Evolutionary conservation across 139 green algal genomes (phyloP), one percentile per base, ranked within the genome.

Genomic region (Coccomyxa sp.): DNA sequence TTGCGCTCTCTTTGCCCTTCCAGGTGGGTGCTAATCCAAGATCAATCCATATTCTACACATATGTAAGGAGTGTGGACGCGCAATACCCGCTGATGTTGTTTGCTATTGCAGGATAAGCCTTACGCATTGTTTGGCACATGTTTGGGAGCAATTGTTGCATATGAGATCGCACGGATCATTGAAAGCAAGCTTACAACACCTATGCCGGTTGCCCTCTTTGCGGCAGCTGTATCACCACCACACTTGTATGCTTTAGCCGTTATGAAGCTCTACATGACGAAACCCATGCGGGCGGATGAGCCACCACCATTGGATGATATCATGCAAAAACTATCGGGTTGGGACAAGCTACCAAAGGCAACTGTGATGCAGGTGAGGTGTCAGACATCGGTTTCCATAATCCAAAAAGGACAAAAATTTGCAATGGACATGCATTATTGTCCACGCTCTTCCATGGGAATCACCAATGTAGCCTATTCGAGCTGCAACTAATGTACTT

Each of bases 41-140:
- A n/a, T n/a, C n/a, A n/a, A n/a, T n/a, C n/a, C n/a, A n/a, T n/a
- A n/a, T n/a, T n/a, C n/a, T n/a, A n/a, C n/a, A n/a, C n/a, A n/a
- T n/a, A n/a, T n/a, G n/a, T n/a, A n/a, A n/a, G n/a, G n/a, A n/a
- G n/a, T n/a, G 50, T 64, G 5, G 27, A 64, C 22, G 50, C 50
- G 22, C 27, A 22, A 64, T 2, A 2, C 50, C 50, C 22, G 50
- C 5, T 22, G 22, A 22, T 64, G 3, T 10, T 64, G 50, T 64
- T n/a, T 18, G 64, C 22, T 37, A 33, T 6, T 72, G 68, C 38
- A 77, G 38, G 82, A 86, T 64, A 86, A 84, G 69, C 85, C 85
- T 6, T 89, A 89, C 34, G 82, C 50, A 1, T 39, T 89, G 3
- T 88, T 89, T 64, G 85, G 85, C 76, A 84, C 77, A 9, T 89